Evolutionary conservation across 2,329 filamentous ascomycete species (phyloP), one percentile per base, ranked within the genome.

Genomic region (Pseudogymnoascus verrucosus): DNA sequence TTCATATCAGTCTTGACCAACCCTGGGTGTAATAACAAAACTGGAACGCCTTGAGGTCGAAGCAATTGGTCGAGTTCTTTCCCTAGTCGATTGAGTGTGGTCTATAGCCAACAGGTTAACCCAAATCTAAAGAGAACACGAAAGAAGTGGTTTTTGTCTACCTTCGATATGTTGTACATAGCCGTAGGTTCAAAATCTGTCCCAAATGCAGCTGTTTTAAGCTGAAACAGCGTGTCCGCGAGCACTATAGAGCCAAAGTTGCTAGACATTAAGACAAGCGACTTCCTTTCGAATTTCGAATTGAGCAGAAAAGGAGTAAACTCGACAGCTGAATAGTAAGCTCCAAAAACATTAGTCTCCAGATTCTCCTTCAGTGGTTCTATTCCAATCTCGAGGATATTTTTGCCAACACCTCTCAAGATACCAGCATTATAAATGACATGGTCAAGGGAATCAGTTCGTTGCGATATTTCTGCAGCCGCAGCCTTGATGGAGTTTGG

Each of bases 1-100:
- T 64, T 64, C 63, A 64, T 47, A 26, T 64, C 63, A 5, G 63
- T 64, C 57, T 61, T 64, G 5, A 64, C 63, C 11, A 64, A 16
- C 26, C 63, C 63, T n/a, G 63, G 63, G 39, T 64, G 63, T 21
- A 64, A 7, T 14, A 64, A 44, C 36, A 64, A 12, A 21, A 64
- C 42, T 21, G 63, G 63, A 44, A 64, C 10, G 6, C 63, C 63
- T 51, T 62, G 19, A 23, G 19, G 63, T 23, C 63, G 31, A 31
- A 64, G 39, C 4, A 64, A 57, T 28, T 60, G 54, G 28, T 64
- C 63, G 21, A 64, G n/a, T 10, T 64, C 57, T 21, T 61, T 64
- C 14, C 63, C 63, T 8, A 64, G 39, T 47, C 57, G 59, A 14
- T 64, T 64, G n/a, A 64, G 37, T 10, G 57, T 37, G 11, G 57